Evolutionary conservation across 2,329 filamentous ascomycete species (phyloP), one percentile per base, ranked within the genome.

Genomic region (Pseudocercospora fuligena): DNA sequence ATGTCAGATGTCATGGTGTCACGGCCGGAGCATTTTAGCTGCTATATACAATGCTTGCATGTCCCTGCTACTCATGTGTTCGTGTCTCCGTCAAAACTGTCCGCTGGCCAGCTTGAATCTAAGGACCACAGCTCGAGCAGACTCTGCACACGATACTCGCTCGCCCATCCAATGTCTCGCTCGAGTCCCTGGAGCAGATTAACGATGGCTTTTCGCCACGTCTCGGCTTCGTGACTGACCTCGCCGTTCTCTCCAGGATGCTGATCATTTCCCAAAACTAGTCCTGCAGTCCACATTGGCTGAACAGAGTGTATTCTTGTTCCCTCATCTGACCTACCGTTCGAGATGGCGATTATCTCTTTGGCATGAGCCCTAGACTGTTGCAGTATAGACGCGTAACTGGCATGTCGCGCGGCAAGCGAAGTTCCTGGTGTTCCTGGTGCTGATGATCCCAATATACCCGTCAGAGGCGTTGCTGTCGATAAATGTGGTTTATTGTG

Each of bases 101-200:
- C 56, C 11, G 56, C 31, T 12, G 65, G 69, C 72, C 72, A 74
- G 61, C 66, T 62, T 21, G 56, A 11, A 16, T 69, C 61, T 58
- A 70, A 43, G 6, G 61, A 71, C 82, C 82, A 86, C 66, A 84
- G 80, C 68, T 82, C 80, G 27, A 82, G 67, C 68, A 89, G 75
- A 69, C 87, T 83, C 67, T 84, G 79, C 27, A 87, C 84, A 43
- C 88, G 82, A 75, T 89, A 89, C 71, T 87, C 85, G 29, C 87
- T 87, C 82, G 57, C 88, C 86, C 87, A 89, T 1, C 88, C 88
- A 47, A 87, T 82, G 71, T 90, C 88, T n/a, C 77, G 78, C 75
- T 90, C 88, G 29, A 90, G 85, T 11, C 83, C 86, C 27, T 82
- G 79, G 21, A 91, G 77, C 43, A 90, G 74, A 12, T 83, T 80